A percentile compares a stretch with the other conserved stretches of the same genome.
These are phyloP conservation scores for Amorphotheca resinae DNA, from an alignment of 495 filamentous ascomycete genomes.

Conservation along the genomic window DNA sequence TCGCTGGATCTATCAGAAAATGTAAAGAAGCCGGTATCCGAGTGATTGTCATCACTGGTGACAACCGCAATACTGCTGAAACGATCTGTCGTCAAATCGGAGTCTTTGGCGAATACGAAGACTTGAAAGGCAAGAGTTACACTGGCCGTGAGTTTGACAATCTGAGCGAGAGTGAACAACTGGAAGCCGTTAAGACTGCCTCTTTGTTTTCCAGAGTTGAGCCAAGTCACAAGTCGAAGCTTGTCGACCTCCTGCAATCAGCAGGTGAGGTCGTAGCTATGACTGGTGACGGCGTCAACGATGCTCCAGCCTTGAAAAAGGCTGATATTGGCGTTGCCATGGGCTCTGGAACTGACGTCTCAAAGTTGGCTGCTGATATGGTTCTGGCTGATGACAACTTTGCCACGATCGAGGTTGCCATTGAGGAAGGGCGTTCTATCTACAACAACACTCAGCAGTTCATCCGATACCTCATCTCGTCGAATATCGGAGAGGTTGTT, in stretches of 20 bases:
- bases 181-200: slow-evolving; percentile 71
- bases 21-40: slow-evolving; percentile 90
- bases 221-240: slow-evolving; percentile 85
- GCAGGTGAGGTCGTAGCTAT: slow-evolving; percentile 94
- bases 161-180: slow-evolving; percentile 63
- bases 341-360: slow-evolving; percentile 96
- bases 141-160: slow-evolving; percentile 91
- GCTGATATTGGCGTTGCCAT: slow-evolving; percentile 98
- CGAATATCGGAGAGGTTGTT: slow-evolving; percentile 98
- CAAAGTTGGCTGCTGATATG: slow-evolving; percentile 96
- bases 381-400: slow-evolving; percentile 98
- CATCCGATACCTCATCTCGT: slow-evolving; percentile 97
- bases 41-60: slow-evolving; percentile 95
- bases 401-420: slow-evolving; percentile 88
- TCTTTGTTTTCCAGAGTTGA: slow-evolving; percentile 96
- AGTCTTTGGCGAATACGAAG: slow-evolving; percentile 72
- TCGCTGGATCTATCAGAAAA: slow-evolving; percentile 69
- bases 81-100: slow-evolving; percentile 96
- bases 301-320: slow-evolving; percentile 96
- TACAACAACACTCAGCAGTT: slow-evolving; percentile 99
- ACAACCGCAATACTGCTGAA: slow-evolving; percentile 95
- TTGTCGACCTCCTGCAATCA: slow-evolving; percentile 92
- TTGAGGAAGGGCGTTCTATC: slow-evolving; percentile 95
- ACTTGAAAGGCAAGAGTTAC: slow-evolving; percentile 83
- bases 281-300: slow-evolving; percentile 99